Evolutionary conservation across 768 basidiomycete species (phyloP).

Genomic region (Ramaria sp.): DNA sequence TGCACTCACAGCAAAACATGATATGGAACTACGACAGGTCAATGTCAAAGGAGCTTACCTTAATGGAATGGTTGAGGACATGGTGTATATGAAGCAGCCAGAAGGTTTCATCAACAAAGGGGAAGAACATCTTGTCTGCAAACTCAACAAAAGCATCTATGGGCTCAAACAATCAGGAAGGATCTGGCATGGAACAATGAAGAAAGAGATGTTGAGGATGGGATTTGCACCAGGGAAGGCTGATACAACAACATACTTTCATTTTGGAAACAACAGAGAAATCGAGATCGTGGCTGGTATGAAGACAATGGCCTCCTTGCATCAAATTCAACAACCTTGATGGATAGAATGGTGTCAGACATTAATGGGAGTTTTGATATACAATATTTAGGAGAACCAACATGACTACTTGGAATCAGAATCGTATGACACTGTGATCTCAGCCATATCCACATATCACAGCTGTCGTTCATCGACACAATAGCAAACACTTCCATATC

Average conservation of each 20-base stretch:
- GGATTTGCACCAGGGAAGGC: slow-evolving; percentile 17
- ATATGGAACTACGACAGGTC: slow-evolving; percentile 12
- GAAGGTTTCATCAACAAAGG: neutral
- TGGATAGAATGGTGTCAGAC: too few relatives aligned
- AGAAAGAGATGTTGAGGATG: slow-evolving; percentile 18
- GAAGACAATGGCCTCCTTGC: neutral
- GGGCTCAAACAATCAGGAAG: slow-evolving; percentile 25
- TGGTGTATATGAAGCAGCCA: slow-evolving; percentile 16
- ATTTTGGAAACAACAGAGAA: neutral
- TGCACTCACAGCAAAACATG: neutral
- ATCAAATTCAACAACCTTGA: neutral
- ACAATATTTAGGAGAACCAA: neutral
- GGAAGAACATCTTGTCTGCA: slow-evolving; percentile 9
- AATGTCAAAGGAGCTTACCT: slow-evolving; percentile 15
- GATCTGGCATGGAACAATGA: slow-evolving; percentile 25
- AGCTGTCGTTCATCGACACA: neutral
- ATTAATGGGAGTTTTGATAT: neutral
- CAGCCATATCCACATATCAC: neutral
- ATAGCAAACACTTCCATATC: slow-evolving; percentile 14
- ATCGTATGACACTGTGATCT: neutral
- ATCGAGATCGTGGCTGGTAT: neutral
- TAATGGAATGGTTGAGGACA: slow-evolving; percentile 14
- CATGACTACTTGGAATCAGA: neutral
- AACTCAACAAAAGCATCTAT: slow-evolving; percentile 21
- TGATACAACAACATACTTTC: neutral